Conservation (phyloP, 257 asterid genomes). For the Paulownia fortunei region DNA sequence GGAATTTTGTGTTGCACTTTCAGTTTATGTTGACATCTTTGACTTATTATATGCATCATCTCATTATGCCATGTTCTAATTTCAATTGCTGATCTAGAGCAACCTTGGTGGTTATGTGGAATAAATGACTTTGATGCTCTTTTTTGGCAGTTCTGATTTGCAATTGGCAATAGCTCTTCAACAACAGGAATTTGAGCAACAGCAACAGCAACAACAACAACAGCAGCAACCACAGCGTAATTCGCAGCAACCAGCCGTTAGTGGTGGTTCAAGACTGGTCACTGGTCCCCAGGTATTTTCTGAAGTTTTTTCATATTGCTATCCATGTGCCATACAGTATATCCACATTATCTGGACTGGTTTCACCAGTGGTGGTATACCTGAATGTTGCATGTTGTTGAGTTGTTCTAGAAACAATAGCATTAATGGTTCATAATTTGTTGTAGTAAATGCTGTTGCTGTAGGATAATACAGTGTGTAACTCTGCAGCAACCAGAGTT, state of each 20-base stretch:
- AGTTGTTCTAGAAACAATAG: neutral
- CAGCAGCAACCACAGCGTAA: slow-evolving; percentile 23
- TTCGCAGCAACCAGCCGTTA: slow-evolving; percentile 40
- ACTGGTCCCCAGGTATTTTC: slow-evolving; percentile 62
- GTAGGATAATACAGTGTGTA: neutral
- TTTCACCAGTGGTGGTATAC: neutral
- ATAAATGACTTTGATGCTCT: neutral
- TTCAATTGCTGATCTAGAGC: neutral
- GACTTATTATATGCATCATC: neutral
- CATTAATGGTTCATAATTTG: neutral
- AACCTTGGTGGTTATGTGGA: neutral
- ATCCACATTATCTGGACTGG: neutral
- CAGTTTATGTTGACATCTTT: neutral
- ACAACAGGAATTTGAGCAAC: slow-evolving; percentile 71
- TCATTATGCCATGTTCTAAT: neutral
- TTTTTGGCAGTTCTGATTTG: slow-evolving; percentile 61
- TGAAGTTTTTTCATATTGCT: neutral
- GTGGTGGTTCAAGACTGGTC: slow-evolving; percentile 48
- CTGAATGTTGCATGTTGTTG: neutral
- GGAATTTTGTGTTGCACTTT: neutral
- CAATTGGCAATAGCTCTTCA: slow-evolving; percentile 76
- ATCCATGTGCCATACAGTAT: neutral
- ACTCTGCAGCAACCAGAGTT: neutral
- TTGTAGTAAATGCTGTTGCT: neutral
- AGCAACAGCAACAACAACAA: slow-evolving; percentile 36